These are phyloP conservation scores for Tylopilus rubrobrunneus DNA, from an alignment of 768 basidiomycete species.

Conservation along the genomic window DNA sequence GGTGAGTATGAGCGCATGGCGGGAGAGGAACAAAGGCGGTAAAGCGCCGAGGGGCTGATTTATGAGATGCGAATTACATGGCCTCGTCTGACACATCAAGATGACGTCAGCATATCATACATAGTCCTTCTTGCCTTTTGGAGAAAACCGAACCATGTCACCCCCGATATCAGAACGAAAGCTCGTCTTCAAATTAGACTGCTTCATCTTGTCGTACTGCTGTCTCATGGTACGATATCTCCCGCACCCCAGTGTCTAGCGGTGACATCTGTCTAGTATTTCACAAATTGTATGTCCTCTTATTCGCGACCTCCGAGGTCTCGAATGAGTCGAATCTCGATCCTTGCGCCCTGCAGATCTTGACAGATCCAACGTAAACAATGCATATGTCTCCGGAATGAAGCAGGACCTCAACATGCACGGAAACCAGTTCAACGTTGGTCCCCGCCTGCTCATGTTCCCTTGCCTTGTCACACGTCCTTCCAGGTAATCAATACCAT, in stretches of 20 bases:
- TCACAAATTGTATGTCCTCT: conserved; percentile 52
- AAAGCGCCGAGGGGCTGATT: not conserved
- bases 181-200: conserved; percentile 59
- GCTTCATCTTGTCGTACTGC: conserved; percentile 67
- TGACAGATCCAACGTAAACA: conserved; percentile 64
- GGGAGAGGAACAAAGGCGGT: not conserved
- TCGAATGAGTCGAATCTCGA: not conserved
- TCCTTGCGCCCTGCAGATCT: conserved; percentile 40
- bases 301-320: too few species aligned
- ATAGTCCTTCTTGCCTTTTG: too few species aligned
- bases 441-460: conserved; percentile 2
- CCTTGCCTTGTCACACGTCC: not conserved
- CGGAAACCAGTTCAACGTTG: conserved; percentile 60
- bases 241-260: too few species aligned
- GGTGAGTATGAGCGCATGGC: conserved; percentile 10
- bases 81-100: not conserved
- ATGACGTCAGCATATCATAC: conserved; percentile 14
- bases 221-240: conserved; percentile 53
- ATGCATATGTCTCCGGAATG: conserved; percentile 81
- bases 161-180: conserved; percentile 36
- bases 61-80: conserved; percentile 5
- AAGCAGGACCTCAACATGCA: conserved; percentile 64
- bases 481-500: conserved; percentile 60
- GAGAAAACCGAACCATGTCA: too few species aligned
- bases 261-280: conserved; percentile 42